These are phyloP conservation scores for Colletotrichum lentis DNA, from an alignment of 2,329 filamentous ascomycete genomes.

Conservation along the genomic window DNA sequence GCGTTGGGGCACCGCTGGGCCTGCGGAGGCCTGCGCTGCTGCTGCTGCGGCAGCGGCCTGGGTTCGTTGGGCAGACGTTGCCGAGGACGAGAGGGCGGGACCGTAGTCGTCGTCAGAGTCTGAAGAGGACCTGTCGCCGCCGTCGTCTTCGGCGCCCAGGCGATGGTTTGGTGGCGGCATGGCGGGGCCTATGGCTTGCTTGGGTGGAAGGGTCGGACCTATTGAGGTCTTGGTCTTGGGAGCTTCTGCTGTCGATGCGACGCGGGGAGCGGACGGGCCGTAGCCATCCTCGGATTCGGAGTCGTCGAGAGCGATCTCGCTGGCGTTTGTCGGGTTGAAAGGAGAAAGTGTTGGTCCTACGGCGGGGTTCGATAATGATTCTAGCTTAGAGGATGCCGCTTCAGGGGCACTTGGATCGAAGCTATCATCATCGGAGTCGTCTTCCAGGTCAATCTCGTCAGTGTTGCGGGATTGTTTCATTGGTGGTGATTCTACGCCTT, in stretches of 20 bases:
- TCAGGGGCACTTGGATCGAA: constrained; percentile 51
- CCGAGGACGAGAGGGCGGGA: constrained; percentile 63
- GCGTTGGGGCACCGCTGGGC: constrained; percentile 64
- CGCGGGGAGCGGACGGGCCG: constrained; percentile 39
- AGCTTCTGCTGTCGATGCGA: constrained; percentile 36
- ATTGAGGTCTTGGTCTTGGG: constrained; percentile 39
- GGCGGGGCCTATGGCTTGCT: constrained; percentile 53
- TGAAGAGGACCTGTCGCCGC: constrained; percentile 46
- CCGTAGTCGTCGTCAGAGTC: constrained; percentile 65
- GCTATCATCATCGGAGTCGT: constrained; percentile 52
- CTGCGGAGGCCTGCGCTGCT: constrained; percentile 42
- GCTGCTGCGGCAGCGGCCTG: constrained; percentile 51
- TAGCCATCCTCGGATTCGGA: constrained; percentile 49
- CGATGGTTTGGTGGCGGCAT: constrained; percentile 54
- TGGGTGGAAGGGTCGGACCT: constrained; percentile 44
- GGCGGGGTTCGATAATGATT: constrained; percentile 34
- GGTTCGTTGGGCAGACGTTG: constrained; percentile 39
- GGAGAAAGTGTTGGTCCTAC: constrained; percentile 43
- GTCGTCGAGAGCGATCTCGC: constrained; percentile 53
- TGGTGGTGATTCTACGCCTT: constrained; percentile 52
- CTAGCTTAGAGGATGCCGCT: constrained; percentile 25
- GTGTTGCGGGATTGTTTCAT: constrained; percentile 61
- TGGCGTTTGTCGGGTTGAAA: constrained; percentile 45
- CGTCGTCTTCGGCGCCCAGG: constrained; percentile 41
- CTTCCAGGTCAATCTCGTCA: constrained; percentile 58